These are phyloP conservation scores for Calamus simplicifolius DNA, from an alignment of 176 grass and related monocot species.

Conservation along the genomic window DNA sequence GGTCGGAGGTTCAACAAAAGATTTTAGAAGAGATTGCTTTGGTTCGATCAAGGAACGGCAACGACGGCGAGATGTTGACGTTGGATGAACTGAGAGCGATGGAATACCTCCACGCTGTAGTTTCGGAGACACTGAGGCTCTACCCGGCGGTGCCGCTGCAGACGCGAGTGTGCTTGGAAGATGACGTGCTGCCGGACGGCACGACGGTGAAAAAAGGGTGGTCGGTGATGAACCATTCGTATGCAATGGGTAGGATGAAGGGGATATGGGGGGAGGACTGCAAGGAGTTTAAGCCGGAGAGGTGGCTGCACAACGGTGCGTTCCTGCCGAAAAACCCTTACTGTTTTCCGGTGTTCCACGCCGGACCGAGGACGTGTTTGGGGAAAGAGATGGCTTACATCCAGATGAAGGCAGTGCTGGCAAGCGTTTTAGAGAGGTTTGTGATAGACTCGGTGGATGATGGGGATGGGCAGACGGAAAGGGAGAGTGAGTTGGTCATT, in stretches of 20 bases:
- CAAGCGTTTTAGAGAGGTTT: slow-evolving; percentile 40
- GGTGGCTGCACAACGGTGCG: slow-evolving; percentile 45
- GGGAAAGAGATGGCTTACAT: slow-evolving; percentile 84
- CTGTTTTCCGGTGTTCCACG: slow-evolving; percentile 50
- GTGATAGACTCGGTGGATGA: slow-evolving; percentile 5
- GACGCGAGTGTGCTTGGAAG: slow-evolving; percentile 4
- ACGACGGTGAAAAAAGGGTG: slow-evolving; percentile 32
- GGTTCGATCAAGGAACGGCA: slow-evolving; percentile 10
- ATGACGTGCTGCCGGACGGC: slow-evolving; percentile 69
- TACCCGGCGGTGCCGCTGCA: slow-evolving; percentile 60
- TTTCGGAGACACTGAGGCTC: slow-evolving; percentile 66
- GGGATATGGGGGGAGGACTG: slow-evolving; percentile 40
- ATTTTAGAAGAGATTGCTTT: slow-evolving; percentile 50
- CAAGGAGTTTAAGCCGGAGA: slow-evolving; percentile 40
- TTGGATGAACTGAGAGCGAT: slow-evolving; percentile 64
- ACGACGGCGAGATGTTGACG: slow-evolving; percentile 16
- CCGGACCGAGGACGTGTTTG: slow-evolving; percentile 51
- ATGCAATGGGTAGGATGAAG: slow-evolving; percentile 54
- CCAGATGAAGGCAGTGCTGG: slow-evolving; percentile 70
- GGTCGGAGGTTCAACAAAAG: slow-evolving; percentile 31
- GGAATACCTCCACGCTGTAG: slow-evolving; percentile 69
- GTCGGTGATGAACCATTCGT: slow-evolving; percentile 45
- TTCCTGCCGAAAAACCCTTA: slow-evolving; percentile 59
- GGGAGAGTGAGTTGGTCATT: slow-evolving; percentile 28
- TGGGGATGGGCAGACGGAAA: slow-evolving; percentile 5